Evolutionary conservation across 164 flowering plant genomes (phyloP).

Genomic region (Vitis riparia): DNA sequence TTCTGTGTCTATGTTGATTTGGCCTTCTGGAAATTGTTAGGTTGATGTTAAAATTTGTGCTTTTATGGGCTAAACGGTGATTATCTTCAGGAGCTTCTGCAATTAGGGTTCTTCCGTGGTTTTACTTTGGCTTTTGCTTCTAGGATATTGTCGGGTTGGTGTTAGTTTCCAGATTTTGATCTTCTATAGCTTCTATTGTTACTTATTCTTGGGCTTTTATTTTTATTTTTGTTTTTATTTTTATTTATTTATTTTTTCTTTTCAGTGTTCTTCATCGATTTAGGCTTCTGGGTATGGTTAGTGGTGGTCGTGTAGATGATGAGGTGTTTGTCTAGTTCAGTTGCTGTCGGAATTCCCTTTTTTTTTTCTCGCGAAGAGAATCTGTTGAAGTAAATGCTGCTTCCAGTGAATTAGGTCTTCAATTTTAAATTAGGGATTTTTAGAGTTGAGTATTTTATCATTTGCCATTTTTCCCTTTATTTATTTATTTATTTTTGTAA

Average conservation of each 20-base stretch:
- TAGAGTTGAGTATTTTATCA: no score
- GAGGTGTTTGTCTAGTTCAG: no score
- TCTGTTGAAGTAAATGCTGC: no score
- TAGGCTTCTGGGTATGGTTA: not conserved
- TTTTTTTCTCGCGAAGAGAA: no score
- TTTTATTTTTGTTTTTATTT: no score
- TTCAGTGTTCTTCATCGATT: not conserved
- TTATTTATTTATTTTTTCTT: not conserved
- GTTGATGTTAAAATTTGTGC: not conserved
- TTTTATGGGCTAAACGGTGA: not conserved
- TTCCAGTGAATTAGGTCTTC: no score
- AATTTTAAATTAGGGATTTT: no score
- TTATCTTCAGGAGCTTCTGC: not conserved
- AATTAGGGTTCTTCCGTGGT: not conserved
- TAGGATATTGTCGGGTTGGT: not conserved
- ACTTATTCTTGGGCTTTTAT: no score
- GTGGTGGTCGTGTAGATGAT: not conserved
- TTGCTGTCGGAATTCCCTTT: no score
- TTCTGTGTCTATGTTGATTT: not conserved
- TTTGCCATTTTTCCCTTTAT: no score
- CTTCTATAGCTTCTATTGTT: not conserved
- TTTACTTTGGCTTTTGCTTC: not conserved
- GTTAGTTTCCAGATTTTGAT: not conserved
- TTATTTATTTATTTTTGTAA: not conserved
- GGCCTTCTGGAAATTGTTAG: not conserved